These are phyloP conservation scores for Metschnikowia corniflorae DNA, from an alignment of 805 yeast genomes.

Conservation along the genomic window DNA sequence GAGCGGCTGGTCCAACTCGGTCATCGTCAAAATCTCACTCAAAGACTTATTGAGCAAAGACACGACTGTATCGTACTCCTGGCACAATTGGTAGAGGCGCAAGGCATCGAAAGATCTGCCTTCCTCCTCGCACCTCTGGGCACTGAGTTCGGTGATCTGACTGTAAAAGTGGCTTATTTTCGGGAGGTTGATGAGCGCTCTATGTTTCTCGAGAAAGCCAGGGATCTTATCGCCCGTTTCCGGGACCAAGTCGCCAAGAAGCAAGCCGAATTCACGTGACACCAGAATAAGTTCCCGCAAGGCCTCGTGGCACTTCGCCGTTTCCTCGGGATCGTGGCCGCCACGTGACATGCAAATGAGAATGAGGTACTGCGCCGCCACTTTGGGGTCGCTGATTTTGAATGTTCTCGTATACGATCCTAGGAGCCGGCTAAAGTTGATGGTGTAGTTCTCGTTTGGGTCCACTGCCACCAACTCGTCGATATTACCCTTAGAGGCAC, in stretches of 20 bases:
- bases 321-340: constrained; percentile 40
- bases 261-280: constrained; percentile 75
- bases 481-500: constrained; percentile 37
- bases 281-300: constrained; percentile 80
- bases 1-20: constrained; percentile 63
- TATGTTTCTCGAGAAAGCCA: constrained; percentile 79
- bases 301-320: constrained; percentile 67
- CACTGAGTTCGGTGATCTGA: constrained; percentile 79
- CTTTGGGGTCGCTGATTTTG: constrained; percentile 80
- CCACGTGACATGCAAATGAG: constrained; percentile 55
- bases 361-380: constrained; percentile 85
- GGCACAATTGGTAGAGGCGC: constrained; percentile 79
- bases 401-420: constrained; percentile 82
- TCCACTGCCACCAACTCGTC: constrained; percentile 37
- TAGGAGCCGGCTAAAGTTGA: constrained; percentile 59
- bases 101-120: constrained; percentile 86
- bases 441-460: constrained; percentile 30
- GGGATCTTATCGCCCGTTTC: constrained; percentile 70
- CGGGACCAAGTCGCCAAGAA: constrained; percentile 78
- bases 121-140: constrained; percentile 83
- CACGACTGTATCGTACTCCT: constrained; percentile 80
- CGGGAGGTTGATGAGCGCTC: constrained; percentile 56
- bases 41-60: constrained; percentile 67
- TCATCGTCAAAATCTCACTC: constrained; percentile 70
- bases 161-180: constrained; percentile 59